These are phyloP conservation scores for Medicago arabica DNA, from an alignment of 306 rosid species.

Conservation along the genomic window DNA sequence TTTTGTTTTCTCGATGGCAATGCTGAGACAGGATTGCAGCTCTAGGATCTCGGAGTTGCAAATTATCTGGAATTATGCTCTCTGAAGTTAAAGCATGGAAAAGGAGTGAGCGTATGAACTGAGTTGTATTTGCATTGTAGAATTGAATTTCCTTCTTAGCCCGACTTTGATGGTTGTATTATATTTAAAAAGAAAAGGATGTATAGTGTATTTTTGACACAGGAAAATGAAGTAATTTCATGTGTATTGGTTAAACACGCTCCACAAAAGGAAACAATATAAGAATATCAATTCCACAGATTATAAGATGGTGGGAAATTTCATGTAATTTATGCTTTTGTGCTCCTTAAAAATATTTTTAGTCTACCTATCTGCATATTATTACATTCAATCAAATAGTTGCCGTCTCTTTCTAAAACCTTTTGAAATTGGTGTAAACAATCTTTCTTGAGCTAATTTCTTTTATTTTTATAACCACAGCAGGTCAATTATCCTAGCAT, in stretches of 20 bases:
- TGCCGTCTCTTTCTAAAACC: constrained; percentile 2
- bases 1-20: constrained; percentile 27
- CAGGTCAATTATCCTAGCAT: constrained; percentile 36
- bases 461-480: constrained; percentile 28
- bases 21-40: constrained; percentile 9
- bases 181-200: constrained; percentile 14
- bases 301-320: constrained; percentile 25
- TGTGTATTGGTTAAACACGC: not conserved
- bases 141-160: constrained; percentile 22
- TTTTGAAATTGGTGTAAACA: not conserved
- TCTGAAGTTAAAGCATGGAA: not conserved
- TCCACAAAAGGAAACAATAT: not conserved
- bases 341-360: not conserved
- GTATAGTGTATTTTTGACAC: constrained; percentile 15
- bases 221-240: not conserved
- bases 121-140: constrained; percentile 3
- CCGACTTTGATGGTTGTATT: not conserved
- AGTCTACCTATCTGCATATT: constrained; percentile 25
- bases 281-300: not conserved
- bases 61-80: constrained; percentile 16
- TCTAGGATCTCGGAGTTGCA: constrained; percentile 23
- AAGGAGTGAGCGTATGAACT: constrained; percentile 17
- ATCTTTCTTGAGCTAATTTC: constrained; percentile 33
- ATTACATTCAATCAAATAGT: not conserved
- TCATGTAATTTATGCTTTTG: constrained; percentile 6